Base-by-base conservation (phyloP, 2,329 filamentous ascomycete species). In the Amphichorda felina region DNA sequence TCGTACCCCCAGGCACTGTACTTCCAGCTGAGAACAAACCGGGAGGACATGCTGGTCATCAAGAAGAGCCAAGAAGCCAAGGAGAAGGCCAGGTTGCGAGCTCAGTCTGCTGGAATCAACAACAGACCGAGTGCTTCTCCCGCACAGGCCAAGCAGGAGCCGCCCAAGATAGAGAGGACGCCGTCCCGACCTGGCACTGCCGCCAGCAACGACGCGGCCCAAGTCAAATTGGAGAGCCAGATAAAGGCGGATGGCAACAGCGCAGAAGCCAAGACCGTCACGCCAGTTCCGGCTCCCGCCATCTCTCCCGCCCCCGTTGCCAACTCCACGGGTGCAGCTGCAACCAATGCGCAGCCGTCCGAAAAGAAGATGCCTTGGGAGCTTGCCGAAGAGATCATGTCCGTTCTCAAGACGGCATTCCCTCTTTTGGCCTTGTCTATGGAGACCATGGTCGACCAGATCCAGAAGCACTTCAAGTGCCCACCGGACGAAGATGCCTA, bases 391-490 rank as follows among this genome's bases (percentile, higher is more conserved):
- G 88, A 96, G 54, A 86, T 98, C 41, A 87, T 94, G 71, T 83
- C 87, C 24, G 83, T 87, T 21, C 76, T 98, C 36, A 96, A 98
- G 68, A 96, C 91, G 6, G 88, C 89, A 0, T 98, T 96, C 67
- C 91, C 91, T 17, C 70, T 99, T 14, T 72, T 99, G 47, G 91
- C 93, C 8, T 66, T 96, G 30, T 95, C 89, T 0, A 96, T 99
- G 91, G 91, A 99, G 63, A 94, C 89, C 0, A 98, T 96, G 87
- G 88, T 96, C 21, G 91, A 98, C 53, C 89, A 96, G 59, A 94
- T 98, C 40, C 83, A 91, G 57, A 96, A 96, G 67, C 82, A 96
- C 60, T 98, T 98, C 73, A 98, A 98, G 62, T 96, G 91, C 50
- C 89, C 89, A 11, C 89, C 89, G 0, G 91, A 99, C 49, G 91